Evolutionary conservation across 768 basidiomycete genomes (phyloP), one percentile per base, ranked within the genome.

Genomic region (Tephrocybe sp.): DNA sequence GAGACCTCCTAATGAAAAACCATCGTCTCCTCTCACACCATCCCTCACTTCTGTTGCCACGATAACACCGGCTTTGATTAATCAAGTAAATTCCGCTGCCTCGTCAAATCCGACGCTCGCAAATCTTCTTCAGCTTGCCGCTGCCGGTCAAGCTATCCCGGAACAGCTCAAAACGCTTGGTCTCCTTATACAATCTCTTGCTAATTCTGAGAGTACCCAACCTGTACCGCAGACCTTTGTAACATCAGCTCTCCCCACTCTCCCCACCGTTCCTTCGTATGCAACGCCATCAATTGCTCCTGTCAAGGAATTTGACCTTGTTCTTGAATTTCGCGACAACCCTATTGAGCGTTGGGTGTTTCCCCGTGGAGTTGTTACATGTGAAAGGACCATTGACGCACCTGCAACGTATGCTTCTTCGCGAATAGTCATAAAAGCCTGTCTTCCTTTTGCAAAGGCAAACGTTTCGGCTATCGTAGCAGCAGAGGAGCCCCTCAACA

Each of bases 91-190:
- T 58, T 60, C 69, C 5, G 88, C 86, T 11, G 85, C 87, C 3
- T 69, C 78, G 19, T 74, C 79, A 4, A 82, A 89, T 61, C 85
- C 87, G 6, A 79, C 75, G n/a, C 73, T 91, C 21, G 77, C 83
- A 25, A 82, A 81, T 54, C 69, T 89, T 25, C 68, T 90, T 11
- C 82, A 84, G 31, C 67, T 84, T 25, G 86, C 83, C 32, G 82
- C 85, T 37, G 71, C 78, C 2, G 82, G 82, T 32, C 71, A 68
- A 35, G 88, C 87, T 7, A 80, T 74, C 34, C 66, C 79, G 4
- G 84, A 83, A 15, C 83, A 91, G 61, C 66, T 86, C 21, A 79
- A 86, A 64, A 80, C 80, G 5, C 79, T 90, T 19, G 84, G 83
- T 21, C 63, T 84, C n/a, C 74, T 88, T n/a, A 84, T 91, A 32